Evolutionary conservation across 2,329 filamentous ascomycete genomes (phyloP), one percentile per base, ranked within the genome.

Genomic region (Coniochaeta hoffmannii): DNA sequence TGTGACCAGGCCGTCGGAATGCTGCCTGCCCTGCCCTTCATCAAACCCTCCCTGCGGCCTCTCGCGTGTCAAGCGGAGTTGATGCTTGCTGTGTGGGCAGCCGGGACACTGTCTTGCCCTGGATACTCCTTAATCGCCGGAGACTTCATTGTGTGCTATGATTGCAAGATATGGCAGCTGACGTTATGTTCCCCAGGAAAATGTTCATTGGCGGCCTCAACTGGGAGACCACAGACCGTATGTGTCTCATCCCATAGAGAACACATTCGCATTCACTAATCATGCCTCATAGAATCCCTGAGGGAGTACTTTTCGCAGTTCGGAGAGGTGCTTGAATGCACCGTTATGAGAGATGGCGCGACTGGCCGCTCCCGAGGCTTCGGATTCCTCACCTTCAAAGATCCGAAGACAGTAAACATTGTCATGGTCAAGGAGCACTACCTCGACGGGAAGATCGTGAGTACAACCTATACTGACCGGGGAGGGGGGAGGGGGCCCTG

Each of bases 341-440:
- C 94, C 15, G 94, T 99, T n/a, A 99, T 99, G 94, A 85, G 94
- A 61, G 94, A 99, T 72, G 92, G 91, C 59, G 88, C 89, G 52
- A 96, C 91, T 10, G 94, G 94, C 44, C 86, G 94, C 60, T 97
- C 94, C 30, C 85, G 94, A 72, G 94, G 94, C 24, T 99, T 99
- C 65, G 94, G 94, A 30, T 99, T 99, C 74, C 79, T 99, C 59
- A 99, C 94, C 0, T 99, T 99, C 79, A 95, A 90, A 69, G 94
- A 99, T 67, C 88, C 94, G 50, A 96, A 96, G 76, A 96, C 90
- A 4, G 94, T 99, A 62, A 99, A 99, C 69, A 96, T 91, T 62
- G 94, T 99, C 61, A 99, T 99, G 94, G 94, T 99, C 60, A 99
- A 99, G 74, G 94, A 99, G 70, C 94, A 99, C 71, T 96, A 93